Evolutionary conservation across 352 stramenopile genomes (phyloP), one percentile per base, ranked within the genome.

Genomic region (Phytophthora idaei): DNA sequence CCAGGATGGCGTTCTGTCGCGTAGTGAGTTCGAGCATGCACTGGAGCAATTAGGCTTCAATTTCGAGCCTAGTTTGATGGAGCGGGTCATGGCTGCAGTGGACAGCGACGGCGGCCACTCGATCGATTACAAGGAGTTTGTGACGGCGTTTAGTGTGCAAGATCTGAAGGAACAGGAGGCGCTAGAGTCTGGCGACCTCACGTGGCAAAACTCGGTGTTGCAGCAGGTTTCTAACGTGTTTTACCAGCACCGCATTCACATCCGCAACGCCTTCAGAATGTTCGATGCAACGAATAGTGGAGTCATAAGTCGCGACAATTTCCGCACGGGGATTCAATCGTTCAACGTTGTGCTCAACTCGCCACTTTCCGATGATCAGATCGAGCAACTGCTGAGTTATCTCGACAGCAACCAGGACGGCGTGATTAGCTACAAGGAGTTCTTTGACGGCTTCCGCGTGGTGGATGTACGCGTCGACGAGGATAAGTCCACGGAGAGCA

Each of bases 221-320:
- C 92, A 98, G 69, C 89, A 97, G 55, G 90, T 98, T 31, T 94
- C 93, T 41, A 98, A 98, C 71, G 93, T 97, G 53, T 93, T 98
- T 62, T 98, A 97, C 69, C 92, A 98, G 81, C 92, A 98, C 66
- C 85, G 93, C 25, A 95, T 97, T 53, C 92, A 97, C 76, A 93
- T 98, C 57, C 89, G 88, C 54, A 90, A 93, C 57, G 90, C 93
- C 25, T 98, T 97, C 68, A 89, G 92, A 25, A 95, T 97, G 74
- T 98, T 98, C 67, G 93, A 98, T 60, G 73, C 87, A 17, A 85
- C 89, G 31, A 95, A 97, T 65, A 85, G 73, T 36, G 87, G 88
- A 10, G 74, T 71, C 42, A 95, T 97, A 58, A 87, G 64, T 55
- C 83, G 79, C 45, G 88, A 97, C 58, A 90, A 97, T 65, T 97